phyloP scores from a whole-genome alignment of 2,329 filamentous ascomycete species.

The Curvularia verruculosa region DNA sequence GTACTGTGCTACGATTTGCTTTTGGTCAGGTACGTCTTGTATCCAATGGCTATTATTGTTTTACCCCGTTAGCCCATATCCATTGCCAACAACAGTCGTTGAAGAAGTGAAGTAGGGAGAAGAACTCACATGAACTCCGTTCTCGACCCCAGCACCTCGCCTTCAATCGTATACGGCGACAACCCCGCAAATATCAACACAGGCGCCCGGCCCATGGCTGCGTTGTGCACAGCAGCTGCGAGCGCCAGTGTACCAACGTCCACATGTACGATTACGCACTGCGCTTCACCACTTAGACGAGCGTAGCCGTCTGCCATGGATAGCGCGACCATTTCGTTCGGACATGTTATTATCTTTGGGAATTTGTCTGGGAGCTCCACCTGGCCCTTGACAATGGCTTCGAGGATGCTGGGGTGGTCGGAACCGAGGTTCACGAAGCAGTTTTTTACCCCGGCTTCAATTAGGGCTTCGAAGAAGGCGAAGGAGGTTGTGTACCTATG shows the following conservation, averaged over 20 bases:
- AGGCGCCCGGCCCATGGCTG: constrained; percentile 73
- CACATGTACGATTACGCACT: constrained; percentile 80
- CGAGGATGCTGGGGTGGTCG: constrained; percentile 77
- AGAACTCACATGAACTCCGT: constrained; percentile 71
- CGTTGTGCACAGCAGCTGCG: constrained; percentile 79
- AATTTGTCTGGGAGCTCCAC: constrained; percentile 69
- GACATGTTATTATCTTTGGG: constrained; percentile 77
- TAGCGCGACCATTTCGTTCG: constrained; percentile 85
- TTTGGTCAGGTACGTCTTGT: constrained; percentile 82
- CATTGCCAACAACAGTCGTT: too few relatives aligned
- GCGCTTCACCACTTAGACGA: constrained; percentile 69
- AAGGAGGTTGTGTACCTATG: constrained; percentile 73
- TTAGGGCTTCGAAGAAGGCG: constrained; percentile 82
- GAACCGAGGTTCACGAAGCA: constrained; percentile 71
- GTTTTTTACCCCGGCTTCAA: constrained; percentile 60
- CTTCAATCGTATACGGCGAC: constrained; percentile 77
- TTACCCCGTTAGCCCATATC: too few relatives aligned
- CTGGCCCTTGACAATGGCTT: constrained; percentile 79
- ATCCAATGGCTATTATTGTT: constrained; percentile 68
- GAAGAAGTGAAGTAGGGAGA: neutral
- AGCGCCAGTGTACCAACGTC: constrained; percentile 83
- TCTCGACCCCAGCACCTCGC: constrained; percentile 71
- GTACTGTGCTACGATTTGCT: constrained; percentile 80
- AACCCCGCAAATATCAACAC: constrained; percentile 80
- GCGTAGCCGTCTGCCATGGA: constrained; percentile 86